A percentile compares a stretch with the other conserved stretches of the same genome.
These are phyloP conservation scores for Ophiocordyceps polyrhachis-furcata DNA, from an alignment of 2,329 filamentous ascomycete genomes.

Conservation along the genomic window DNA sequence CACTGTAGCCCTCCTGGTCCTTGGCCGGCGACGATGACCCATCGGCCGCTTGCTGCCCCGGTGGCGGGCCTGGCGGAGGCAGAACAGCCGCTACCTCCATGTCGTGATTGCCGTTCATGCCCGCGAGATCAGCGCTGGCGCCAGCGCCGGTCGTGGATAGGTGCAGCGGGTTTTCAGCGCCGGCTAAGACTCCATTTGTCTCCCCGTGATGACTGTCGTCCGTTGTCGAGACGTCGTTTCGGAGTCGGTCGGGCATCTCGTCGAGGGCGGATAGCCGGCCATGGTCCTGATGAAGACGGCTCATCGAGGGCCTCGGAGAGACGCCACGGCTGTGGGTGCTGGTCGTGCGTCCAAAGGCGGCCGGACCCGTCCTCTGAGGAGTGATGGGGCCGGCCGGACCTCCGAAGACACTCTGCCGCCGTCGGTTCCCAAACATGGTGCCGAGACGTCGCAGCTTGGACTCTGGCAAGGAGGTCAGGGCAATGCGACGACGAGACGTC, in stretches of 20 bases:
- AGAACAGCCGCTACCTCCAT: constrained; percentile 31
- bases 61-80: constrained; percentile 32
- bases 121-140: constrained; percentile 10
- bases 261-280: constrained; percentile 36
- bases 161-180: constrained; percentile 12
- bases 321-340: constrained; percentile 40
- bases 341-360: constrained; percentile 42
- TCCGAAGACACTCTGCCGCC: constrained; percentile 47
- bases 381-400: constrained; percentile 37
- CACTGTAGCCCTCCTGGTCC: constrained; percentile 58
- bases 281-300: constrained; percentile 35
- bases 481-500: background rate
- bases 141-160: constrained; percentile 11
- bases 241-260: constrained; percentile 29
- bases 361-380: constrained; percentile 25
- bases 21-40: constrained; percentile 22
- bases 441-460: constrained; percentile 45
- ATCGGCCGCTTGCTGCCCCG: constrained; percentile 20
- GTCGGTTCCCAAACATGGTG: constrained; percentile 44
- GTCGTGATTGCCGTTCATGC: constrained; percentile 28
- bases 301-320: constrained; percentile 40
- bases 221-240: constrained; percentile 9
- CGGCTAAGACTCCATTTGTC: constrained; percentile 24
- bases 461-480: constrained; percentile 15
- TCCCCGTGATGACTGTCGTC: constrained; percentile 18